Base-by-base conservation (phyloP, 805 yeast species). In the Wickerhamiella vanderwaltii region DNA sequence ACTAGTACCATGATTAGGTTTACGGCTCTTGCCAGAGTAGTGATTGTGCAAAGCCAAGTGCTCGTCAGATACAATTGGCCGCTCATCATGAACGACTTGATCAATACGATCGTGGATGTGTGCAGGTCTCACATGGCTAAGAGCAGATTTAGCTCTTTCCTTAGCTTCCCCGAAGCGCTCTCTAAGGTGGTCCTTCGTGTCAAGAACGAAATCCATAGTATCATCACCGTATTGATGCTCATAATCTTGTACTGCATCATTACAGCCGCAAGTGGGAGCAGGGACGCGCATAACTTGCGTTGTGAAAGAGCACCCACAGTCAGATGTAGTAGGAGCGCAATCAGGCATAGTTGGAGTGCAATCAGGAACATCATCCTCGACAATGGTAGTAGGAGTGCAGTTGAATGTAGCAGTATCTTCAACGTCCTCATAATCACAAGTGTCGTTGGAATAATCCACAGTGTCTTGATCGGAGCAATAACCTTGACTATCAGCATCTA, bases 221-320 rank as follows among this genome's bases (percentile, higher is more conserved):
- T 38, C 41, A 20, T 38, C 41, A 15, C 41, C 41, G 17, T 38
- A 37, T 24, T 37, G 34, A 24, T 37, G 40, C 40, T 37, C 40
- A 19, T 20, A 29, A 4, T 37, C 26, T n/a, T n/a, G n/a, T n/a
- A n/a, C n/a, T n/a, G n/a, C n/a, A n/a, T n/a, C n/a, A n/a, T n/a
- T n/a, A n/a, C n/a, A 33, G 11, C n/a, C 26, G 17, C 26, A 26
- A 9, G 36, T n/a, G 28, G 36, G 26, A 3, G 19, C 36, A n/a
- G n/a, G n/a, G n/a, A n/a, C n/a, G n/a, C n/a, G n/a, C n/a, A n/a
- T n/a, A n/a, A n/a, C n/a, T n/a, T n/a, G n/a, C n/a, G n/a, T n/a
- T n/a, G n/a, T n/a, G n/a, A n/a, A n/a, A n/a, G n/a, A n/a, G n/a
- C n/a, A n/a, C n/a, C n/a, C n/a, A 23, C 35, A 31, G 4, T 22